Evolutionary conservation across 1,284 basidiomycete genomes (phyloP), one percentile per base, ranked within the genome.

Genomic region (Fomitiporia mediterranea): DNA sequence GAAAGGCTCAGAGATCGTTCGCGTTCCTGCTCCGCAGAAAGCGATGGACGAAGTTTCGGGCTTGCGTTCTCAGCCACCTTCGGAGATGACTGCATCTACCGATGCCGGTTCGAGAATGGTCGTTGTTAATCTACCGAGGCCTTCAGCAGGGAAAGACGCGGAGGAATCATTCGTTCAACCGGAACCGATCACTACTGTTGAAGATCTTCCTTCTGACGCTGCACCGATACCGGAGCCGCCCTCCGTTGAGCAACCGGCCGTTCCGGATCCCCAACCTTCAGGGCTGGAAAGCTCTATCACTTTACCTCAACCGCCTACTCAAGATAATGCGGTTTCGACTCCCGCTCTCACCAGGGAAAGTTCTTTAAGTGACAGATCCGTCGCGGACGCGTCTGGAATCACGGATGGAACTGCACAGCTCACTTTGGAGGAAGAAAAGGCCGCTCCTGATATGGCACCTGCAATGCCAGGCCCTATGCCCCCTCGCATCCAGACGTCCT

Each of bases 101-200:
- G 69, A 70, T 35, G 72, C 9, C 17, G 48, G 48, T 27, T 35
- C 69, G n/a, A 75, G 72, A 62, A 61, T 65, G n/a, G 73, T 80
- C 62, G 68, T 76, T 21, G 80, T 86, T 28, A 79, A 79, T 38
- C 66, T 86, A 40, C 84, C 84, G 9, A 74, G 69, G 58, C 64
- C 64, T 46, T 46, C 63, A 38, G 68, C 63, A 19, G 74, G 72
- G 64, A 70, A 63, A 58, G 67, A 68, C 56, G 63, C 55, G 2
- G 19, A 49, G 55, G 11, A 48, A 9, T 47, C 58, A 9, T 19
- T 48, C 23, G 40, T 51, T 28, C 48, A 30, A 47, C 54, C 39
- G 25, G 70, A 71, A 39, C 53, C 67, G 8, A 53, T 63, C 32
- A 63, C 68, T 1, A 69, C 72, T 2, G 64, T 65, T 4, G 71